phyloP scores from a whole-genome alignment of 2,329 filamentous ascomycete genomes.

The Bimuria novae-zelandiae region DNA sequence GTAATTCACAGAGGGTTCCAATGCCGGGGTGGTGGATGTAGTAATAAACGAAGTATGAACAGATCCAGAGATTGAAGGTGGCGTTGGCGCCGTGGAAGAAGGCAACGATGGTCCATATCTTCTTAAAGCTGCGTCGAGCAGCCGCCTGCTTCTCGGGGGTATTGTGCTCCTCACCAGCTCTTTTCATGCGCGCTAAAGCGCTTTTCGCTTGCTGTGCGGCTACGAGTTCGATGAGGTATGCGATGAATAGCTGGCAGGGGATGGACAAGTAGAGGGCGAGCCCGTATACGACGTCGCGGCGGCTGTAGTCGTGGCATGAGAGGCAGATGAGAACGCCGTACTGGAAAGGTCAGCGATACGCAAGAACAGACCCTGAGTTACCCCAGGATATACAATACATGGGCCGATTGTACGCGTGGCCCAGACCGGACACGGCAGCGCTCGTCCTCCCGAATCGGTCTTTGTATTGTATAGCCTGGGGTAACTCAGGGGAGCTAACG shows the following conservation, averaged over 20 bases:
- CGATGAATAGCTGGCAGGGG: constrained; percentile 86
- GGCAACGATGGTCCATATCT: constrained; percentile 80
- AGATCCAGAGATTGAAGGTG: constrained; percentile 76
- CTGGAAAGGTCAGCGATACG: constrained; percentile 50
- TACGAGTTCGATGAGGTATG: constrained; percentile 84
- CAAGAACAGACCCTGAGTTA: neutral
- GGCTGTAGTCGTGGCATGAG: constrained; percentile 83
- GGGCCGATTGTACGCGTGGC: too few relatives aligned
- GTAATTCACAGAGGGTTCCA: constrained; percentile 85
- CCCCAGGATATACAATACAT: too few relatives aligned
- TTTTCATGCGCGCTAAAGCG: constrained; percentile 63
- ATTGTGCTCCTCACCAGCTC: constrained; percentile 49
- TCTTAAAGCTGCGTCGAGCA: constrained; percentile 66
- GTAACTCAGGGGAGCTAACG: neutral
- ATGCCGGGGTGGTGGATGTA: constrained; percentile 92
- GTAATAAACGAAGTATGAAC: constrained; percentile 86
- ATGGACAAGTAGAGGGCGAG: constrained; percentile 82
- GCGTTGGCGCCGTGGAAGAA: constrained; percentile 83
- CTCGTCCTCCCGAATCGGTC: too few relatives aligned
- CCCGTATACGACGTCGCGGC: constrained; percentile 76
- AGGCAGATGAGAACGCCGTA: constrained; percentile 96
- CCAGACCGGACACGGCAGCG: too few relatives aligned
- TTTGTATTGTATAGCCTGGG: neutral
- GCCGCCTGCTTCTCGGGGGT: constrained; percentile 63
- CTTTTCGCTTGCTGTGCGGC: constrained; percentile 79